Conservation (phyloP, 139 green algal genomes). For the Tetradesmus lagerheimii region DNA sequence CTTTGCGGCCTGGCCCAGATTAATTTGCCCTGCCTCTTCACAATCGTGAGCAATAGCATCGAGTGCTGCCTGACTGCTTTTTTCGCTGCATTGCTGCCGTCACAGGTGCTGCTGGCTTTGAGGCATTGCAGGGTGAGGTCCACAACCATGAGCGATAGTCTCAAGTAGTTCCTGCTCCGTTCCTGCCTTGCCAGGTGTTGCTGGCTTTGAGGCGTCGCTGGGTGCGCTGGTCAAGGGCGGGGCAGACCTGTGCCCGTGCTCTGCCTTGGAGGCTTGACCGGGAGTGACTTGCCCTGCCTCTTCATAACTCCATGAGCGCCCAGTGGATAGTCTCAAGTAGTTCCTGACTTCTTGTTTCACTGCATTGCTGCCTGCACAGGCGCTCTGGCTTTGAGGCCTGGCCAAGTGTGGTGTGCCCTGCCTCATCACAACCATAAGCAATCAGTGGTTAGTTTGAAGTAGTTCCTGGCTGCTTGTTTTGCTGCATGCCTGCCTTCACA, state of each 20-base stretch:
- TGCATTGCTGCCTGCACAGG: constrained; percentile 23
- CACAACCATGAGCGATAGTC: too few relatives aligned
- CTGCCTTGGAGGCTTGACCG: too few relatives aligned
- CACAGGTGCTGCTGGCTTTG: constrained; percentile 40
- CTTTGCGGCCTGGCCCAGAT: not conserved
- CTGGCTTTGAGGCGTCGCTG: constrained; percentile 31
- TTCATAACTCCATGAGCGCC: too few relatives aligned
- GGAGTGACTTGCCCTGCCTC: too few relatives aligned
- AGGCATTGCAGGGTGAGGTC: not conserved
- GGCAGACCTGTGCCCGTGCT: too few relatives aligned
- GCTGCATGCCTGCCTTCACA: not conserved
- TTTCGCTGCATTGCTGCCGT: too few relatives aligned
- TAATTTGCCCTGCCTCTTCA: not conserved
- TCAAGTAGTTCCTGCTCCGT: not conserved
- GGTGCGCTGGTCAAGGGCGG: not conserved
- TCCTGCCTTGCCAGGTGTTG: too few relatives aligned
- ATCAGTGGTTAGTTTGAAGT: not conserved
- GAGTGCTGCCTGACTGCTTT: too few relatives aligned
- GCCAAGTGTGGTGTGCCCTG: not conserved
- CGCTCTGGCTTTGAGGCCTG: constrained; percentile 28
- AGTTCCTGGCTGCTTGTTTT: not conserved
- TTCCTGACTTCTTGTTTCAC: not conserved
- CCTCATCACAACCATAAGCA: too few relatives aligned
- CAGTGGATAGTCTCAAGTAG: too few relatives aligned
- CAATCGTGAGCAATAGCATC: too few relatives aligned